Percentiles rank a stretch among this genome's conserved stretches.
These are phyloP conservation scores for Pleodorina starrii DNA, from an alignment of 139 green algal genomes.

Conservation along the genomic window DNA sequence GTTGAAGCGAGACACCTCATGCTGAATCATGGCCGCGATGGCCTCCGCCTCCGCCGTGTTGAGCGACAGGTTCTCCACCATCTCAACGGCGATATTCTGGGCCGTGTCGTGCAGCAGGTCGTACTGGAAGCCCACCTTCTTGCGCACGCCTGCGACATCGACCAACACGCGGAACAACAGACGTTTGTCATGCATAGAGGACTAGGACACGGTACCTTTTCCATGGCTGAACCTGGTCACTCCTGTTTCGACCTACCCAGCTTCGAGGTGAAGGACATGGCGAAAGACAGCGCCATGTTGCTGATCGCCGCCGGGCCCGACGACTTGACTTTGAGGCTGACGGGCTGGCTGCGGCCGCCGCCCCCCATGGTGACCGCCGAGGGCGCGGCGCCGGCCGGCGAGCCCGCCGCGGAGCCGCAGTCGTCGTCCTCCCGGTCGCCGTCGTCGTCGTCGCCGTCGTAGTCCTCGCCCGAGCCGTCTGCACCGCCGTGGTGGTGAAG, in stretches of 20 bases:
- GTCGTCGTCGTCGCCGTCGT: not conserved
- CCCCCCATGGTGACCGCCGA: not conserved
- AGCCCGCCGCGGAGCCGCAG: not conserved
- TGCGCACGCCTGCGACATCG: constrained; percentile 54
- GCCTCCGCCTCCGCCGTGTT: constrained; percentile 53
- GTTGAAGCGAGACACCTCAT: constrained; percentile 16
- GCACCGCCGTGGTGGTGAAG: no score
- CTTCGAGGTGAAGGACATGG: constrained; percentile 54
- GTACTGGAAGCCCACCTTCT: constrained; percentile 89
- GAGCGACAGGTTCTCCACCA: constrained; percentile 79
- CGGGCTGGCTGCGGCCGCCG: constrained; percentile 1
- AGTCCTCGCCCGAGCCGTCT: not conserved
- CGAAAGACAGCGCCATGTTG: constrained; percentile 40
- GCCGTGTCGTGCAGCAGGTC: constrained; percentile 85
- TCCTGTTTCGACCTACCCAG: no score
- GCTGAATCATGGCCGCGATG: constrained; percentile 59
- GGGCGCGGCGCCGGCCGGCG: no score
- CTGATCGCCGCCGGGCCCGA: not conserved
- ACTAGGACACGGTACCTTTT: no score
- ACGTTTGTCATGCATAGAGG: no score
- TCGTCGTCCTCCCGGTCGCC: not conserved
- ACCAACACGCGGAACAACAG: no score
- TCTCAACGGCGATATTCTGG: constrained; percentile 88
- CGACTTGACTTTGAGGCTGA: constrained; percentile 14
- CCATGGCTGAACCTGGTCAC: no score